A percentile compares a stretch with the other conserved stretches of the same genome.
Conservation (phyloP, 228 moss, liverwort and hornwort genomes). For the Sphagnum magellanicum region DNA sequence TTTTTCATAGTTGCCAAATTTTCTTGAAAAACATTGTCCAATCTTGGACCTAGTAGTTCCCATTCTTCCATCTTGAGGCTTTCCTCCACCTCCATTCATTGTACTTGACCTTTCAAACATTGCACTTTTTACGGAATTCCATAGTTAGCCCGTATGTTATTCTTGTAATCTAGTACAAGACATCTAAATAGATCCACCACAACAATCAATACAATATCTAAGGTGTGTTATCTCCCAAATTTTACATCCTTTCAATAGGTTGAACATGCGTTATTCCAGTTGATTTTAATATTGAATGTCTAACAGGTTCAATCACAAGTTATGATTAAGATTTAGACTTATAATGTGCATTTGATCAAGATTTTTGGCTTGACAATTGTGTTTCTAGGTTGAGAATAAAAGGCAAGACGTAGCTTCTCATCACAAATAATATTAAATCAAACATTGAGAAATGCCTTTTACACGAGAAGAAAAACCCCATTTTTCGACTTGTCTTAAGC, state of each 20-base stretch:
- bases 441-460: slow-evolving; percentile 82
- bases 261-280: too few species aligned
- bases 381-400: slow-evolving; percentile 78
- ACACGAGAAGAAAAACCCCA: too few species aligned
- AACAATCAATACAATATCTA: too few species aligned
- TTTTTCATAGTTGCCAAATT: slow-evolving; percentile 54
- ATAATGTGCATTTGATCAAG: slow-evolving; percentile 68
- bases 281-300: too few species aligned
- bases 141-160: slow-evolving; percentile 87
- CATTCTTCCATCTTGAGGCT: slow-evolving; percentile 93
- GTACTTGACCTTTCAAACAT: slow-evolving; percentile 95
- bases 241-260: too few species aligned
- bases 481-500: too few species aligned
- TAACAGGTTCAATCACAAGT: not conserved
- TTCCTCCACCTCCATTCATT: slow-evolving; percentile 99
- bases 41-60: slow-evolving; percentile 77
- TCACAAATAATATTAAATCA: slow-evolving; percentile 88
- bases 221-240: too few species aligned
- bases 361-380: slow-evolving; percentile 87
- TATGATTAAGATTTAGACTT: too few species aligned
- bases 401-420: slow-evolving; percentile 77
- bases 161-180: slow-evolving; percentile 85
- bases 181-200: not conserved
- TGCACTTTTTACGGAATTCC: slow-evolving; percentile 84
- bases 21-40: slow-evolving; percentile 62